Evolutionary conservation across 352 stramenopile species (phyloP).

Genomic region (Phytopythium boreale): DNA sequence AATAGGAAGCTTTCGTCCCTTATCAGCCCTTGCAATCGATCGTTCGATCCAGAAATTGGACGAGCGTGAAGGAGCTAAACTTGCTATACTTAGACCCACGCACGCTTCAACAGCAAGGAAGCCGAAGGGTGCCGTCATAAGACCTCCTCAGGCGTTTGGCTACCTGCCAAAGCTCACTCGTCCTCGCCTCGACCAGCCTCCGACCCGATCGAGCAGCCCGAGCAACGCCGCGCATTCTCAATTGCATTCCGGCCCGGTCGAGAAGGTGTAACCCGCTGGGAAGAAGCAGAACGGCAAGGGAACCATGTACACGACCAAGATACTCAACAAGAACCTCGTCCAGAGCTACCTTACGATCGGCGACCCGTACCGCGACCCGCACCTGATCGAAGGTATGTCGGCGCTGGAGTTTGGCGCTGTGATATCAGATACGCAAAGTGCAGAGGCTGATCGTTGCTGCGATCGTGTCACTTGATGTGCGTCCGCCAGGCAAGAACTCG

Average conservation of each 20-base stretch:
- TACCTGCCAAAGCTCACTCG: not conserved
- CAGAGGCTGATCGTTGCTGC: not conserved
- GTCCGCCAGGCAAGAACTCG: constrained; percentile 43
- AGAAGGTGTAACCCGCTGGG: not conserved
- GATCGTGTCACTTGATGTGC: not conserved
- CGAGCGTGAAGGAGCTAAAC: not conserved
- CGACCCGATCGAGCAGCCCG: no score
- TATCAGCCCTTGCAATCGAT: not conserved
- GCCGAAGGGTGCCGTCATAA: constrained; percentile 7
- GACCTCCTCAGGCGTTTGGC: not conserved
- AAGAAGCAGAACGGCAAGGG: not conserved
- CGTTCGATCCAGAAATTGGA: not conserved
- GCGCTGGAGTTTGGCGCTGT: no score
- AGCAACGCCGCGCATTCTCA: constrained; percentile 1
- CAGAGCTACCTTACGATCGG: constrained; percentile 79
- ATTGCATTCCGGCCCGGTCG: constrained; percentile 1
- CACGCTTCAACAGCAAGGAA: not conserved
- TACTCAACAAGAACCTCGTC: constrained; percentile 81
- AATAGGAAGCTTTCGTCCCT: not conserved
- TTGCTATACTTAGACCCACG: not conserved
- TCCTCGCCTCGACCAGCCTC: not conserved
- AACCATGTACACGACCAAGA: constrained; percentile 73
- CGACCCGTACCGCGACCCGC: constrained; percentile 69
- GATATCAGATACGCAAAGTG: not conserved
- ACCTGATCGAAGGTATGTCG: constrained; percentile 57